Percentiles rank a stretch among this genome's conserved stretches.
Evolutionary conservation across 108 stramenopile species (phyloP).

Genomic region (Fragilaria radians): DNA sequence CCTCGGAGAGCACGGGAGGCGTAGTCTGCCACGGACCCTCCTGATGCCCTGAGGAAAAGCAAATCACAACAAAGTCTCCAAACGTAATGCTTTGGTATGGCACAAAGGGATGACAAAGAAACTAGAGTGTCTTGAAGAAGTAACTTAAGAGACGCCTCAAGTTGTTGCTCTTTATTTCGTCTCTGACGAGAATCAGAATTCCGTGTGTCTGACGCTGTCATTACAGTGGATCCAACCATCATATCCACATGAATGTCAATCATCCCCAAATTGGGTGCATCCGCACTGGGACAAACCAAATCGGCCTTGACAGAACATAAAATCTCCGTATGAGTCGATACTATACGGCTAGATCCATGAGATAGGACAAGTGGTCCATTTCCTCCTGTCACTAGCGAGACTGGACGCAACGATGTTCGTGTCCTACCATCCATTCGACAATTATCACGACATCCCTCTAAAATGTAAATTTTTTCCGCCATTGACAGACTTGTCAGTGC

Average conservation of each 20-base stretch:
- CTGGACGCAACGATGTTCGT: slow-evolving; percentile 38
- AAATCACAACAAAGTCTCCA: slow-evolving; percentile 63
- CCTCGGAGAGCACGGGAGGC: slow-evolving; percentile 47
- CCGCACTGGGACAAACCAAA: slow-evolving; percentile 42
- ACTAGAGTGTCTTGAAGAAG: slow-evolving; percentile 52
- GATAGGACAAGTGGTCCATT: slow-evolving; percentile 40
- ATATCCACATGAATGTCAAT: slow-evolving; percentile 58
- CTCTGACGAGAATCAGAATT: slow-evolving; percentile 6
- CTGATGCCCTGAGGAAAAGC: slow-evolving; percentile 45
- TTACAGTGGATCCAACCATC: slow-evolving; percentile 25
- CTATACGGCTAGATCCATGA: slow-evolving; percentile 60
- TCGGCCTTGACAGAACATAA: slow-evolving; percentile 68
- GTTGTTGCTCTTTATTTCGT: slow-evolving; percentile 26
- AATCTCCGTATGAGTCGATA: slow-evolving; percentile 51
- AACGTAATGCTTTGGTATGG: slow-evolving; percentile 49
- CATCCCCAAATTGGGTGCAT: slow-evolving; percentile 37
- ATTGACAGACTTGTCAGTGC: too few relatives aligned
- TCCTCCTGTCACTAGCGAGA: slow-evolving; percentile 29
- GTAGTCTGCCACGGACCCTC: slow-evolving; percentile 50
- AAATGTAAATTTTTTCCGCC: slow-evolving; percentile 55
- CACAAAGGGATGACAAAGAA: slow-evolving; percentile 25
- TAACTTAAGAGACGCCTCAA: slow-evolving; percentile 38
- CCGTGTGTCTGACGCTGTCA: too few relatives aligned
- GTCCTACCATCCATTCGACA: slow-evolving; percentile 62
- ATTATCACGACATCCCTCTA: slow-evolving; percentile 57